Evolutionary conservation across 2,329 filamentous ascomycete species (phyloP), one percentile per base, ranked within the genome.

Genomic region (Pseudogymnoascus sp.): DNA sequence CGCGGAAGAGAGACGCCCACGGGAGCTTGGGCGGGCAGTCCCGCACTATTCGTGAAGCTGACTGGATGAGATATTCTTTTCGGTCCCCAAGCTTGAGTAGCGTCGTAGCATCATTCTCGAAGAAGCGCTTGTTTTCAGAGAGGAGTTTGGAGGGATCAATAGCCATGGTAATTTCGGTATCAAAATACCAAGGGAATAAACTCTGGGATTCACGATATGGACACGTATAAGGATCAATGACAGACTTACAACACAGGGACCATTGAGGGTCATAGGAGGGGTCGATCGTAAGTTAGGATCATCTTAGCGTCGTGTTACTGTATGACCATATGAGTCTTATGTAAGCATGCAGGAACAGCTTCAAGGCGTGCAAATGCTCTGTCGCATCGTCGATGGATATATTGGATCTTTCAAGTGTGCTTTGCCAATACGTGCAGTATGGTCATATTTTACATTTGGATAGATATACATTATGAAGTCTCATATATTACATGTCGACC

Each of bases 1-100:
- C 59, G 10, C 17, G 44, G 21, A 50, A 62, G 9, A 15, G 41
- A 1, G 57, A 54, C 8, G 44, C 10, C 63, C 63, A 62, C 40
- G 63, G 61, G 2, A 62, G 44, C 13, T 36, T 36, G 37, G 63
- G 63, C 4, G 63, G 63, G n/a, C 58, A 62, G 15, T 62, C 41
- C 10, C 17, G 26, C n/a, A 54, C 3, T 33, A 54, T 54, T 5
- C 47, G 47, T 2, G 47, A 54, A 13, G 47, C 47, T 36, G 61
- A 64, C 8, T 58, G 47, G 36, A 64, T 44, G 15, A 64, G 50
- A 33, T 61, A 54, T 26, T 13, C 13, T 39, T 61, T 63, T n/a
- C 61, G 63, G 40, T 63, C 50, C n/a, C 39, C 35, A 2, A 64
- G 11, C 59, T 26, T 31, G 10, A 61, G 50, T n/a, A 63, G 29